Conservation (phyloP, 78 protist species). For the Diacronema lutheri region DNA sequence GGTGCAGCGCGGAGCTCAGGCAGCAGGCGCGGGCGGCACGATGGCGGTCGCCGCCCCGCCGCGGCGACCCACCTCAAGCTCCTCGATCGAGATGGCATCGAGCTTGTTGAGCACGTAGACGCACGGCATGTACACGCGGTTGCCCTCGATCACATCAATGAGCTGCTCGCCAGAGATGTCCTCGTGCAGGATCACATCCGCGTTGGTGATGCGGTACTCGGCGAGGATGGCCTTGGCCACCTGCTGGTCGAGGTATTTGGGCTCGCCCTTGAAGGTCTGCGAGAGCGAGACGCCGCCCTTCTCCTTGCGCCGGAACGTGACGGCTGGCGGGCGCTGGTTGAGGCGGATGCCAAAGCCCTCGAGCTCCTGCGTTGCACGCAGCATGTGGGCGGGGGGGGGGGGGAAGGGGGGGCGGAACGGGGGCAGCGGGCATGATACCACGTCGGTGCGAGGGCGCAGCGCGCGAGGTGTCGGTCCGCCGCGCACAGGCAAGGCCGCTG, state of each 20-base stretch:
- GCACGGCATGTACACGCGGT: constrained; percentile 78
- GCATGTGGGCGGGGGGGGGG: constrained; percentile 37
- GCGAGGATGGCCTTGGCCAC: constrained; percentile 43
- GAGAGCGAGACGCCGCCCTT: constrained; percentile 87
- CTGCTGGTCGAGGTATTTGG: constrained; percentile 26
- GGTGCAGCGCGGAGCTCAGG: no score
- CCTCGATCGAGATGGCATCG: constrained; percentile 91
- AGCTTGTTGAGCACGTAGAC: constrained; percentile 96
- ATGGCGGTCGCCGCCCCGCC: no score
- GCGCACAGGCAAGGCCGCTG: no score
- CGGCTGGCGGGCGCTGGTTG: constrained; percentile 92
- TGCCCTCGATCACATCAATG: constrained; percentile 97
- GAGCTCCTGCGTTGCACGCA: no score
- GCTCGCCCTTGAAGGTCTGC: background rate
- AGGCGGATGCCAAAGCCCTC: constrained; percentile 98
- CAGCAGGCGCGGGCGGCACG: no score
- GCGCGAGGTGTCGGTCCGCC: no score
- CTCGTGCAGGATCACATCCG: constrained; percentile 76
- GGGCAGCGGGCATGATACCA: no score
- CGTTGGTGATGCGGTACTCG: constrained; percentile 89
- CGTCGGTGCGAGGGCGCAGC: no score
- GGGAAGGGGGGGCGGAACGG: no score
- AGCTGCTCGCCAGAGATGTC: constrained; percentile 94
- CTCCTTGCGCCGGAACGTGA: constrained; percentile 84
- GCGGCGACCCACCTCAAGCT: constrained; percentile 60